Percentiles rank a stretch among this genome's conserved stretches.
Evolutionary conservation across 257 asterid species (phyloP).

Genomic region (Euphrasia confusa): DNA sequence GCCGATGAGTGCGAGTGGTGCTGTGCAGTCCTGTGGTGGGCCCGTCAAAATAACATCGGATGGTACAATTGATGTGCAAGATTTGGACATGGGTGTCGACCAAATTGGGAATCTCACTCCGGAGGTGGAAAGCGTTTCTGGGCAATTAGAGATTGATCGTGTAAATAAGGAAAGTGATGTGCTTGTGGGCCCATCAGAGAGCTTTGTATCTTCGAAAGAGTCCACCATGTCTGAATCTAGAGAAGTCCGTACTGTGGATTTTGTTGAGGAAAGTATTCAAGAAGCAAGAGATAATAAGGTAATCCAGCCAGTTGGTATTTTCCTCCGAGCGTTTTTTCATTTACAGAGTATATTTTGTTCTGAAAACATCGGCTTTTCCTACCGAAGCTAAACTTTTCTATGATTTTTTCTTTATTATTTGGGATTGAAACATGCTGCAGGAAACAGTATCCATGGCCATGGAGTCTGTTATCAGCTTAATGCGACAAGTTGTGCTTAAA

Average conservation of each 20-base stretch:
- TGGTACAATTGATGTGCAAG: conserved; percentile 9
- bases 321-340: background rate
- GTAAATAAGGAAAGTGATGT: conserved; percentile 17
- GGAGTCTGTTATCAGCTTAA: no score
- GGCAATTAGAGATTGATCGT: conserved; percentile 3
- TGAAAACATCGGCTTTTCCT: no score
- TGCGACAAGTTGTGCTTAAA: no score
- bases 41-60: background rate
- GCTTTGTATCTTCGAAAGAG: conserved; percentile 28
- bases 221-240: conserved; percentile 43
- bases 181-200: conserved; percentile 22
- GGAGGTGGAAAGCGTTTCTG: conserved; percentile 21
- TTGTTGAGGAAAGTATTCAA: conserved; percentile 55
- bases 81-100: conserved; percentile 8
- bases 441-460: no score
- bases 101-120: conserved; percentile 16
- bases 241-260: conserved; percentile 41
- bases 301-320: background rate
- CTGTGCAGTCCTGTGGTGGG: conserved; percentile 20
- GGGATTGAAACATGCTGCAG: no score
- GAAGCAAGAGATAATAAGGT: conserved; percentile 83
- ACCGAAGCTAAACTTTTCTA: no score
- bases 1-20: conserved; percentile 9
- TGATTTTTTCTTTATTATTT: background rate
- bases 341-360: conserved; percentile 6